These are phyloP conservation scores for Pleodorina starrii DNA, from an alignment of 139 green algal species.

Conservation along the genomic window DNA sequence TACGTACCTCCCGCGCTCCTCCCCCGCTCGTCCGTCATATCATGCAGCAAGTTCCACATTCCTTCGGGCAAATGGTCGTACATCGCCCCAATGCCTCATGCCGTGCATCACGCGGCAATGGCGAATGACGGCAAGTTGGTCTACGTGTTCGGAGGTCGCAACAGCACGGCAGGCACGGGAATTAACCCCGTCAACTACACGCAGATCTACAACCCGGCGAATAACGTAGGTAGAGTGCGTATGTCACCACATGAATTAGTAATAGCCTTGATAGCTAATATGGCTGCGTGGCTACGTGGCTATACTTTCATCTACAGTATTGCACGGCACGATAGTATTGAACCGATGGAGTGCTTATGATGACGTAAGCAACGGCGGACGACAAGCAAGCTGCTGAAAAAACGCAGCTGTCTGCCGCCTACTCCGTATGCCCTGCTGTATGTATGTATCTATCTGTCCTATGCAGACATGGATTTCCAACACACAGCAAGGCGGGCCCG, in stretches of 20 bases:
- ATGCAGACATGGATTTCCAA: conserved; percentile 2
- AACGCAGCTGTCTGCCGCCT: too few relatives aligned
- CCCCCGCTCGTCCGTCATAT: not conserved
- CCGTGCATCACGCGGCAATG: not conserved
- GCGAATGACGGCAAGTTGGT: not conserved
- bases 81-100: not conserved
- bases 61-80: not conserved
- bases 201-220: conserved; percentile 17
- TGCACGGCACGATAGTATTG: too few relatives aligned
- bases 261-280: too few relatives aligned
- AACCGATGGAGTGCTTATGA: too few relatives aligned
- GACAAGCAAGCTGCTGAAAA: too few relatives aligned
- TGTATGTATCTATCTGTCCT: too few relatives aligned
- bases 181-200: not conserved
- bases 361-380: too few relatives aligned
- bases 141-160: conserved; percentile 18
- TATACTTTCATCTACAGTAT: too few relatives aligned
- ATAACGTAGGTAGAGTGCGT: not conserved
- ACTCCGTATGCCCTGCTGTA: too few relatives aligned
- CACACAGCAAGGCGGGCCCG: not conserved
- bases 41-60: not conserved
- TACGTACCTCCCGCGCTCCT: too few relatives aligned
- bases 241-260: too few relatives aligned
- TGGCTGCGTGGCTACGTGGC: too few relatives aligned
- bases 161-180: not conserved